Conservation (phyloP, 2,329 filamentous ascomycete species). For the Cladosporium oxysporum region DNA sequence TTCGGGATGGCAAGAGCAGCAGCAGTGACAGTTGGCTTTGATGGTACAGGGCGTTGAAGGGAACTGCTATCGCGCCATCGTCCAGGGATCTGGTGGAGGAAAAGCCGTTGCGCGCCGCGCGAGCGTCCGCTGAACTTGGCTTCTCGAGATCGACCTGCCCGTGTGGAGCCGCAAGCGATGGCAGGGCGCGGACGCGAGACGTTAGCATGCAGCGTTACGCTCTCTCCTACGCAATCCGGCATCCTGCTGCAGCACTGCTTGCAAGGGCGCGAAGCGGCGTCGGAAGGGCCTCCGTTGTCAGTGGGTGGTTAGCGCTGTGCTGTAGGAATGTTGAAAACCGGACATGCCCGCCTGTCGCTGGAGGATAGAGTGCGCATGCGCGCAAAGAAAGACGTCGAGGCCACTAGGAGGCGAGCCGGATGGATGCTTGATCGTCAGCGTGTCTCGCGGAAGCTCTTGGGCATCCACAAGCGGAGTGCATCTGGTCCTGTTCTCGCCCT, state of each 20-base stretch:
- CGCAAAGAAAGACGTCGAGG: background rate
- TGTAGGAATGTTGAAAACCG: background rate
- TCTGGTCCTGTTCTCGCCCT: background rate
- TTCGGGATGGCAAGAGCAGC: background rate
- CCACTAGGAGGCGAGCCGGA: conserved; percentile 9
- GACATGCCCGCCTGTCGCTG: conserved; percentile 5
- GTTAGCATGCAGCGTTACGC: conserved; percentile 3
- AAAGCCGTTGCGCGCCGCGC: conserved; percentile 19
- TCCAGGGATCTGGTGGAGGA: conserved; percentile 4
- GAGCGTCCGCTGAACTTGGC: conserved; percentile 5
- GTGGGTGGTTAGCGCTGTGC: background rate
- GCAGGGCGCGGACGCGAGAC: background rate
- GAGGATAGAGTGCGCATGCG: conserved; percentile 14
- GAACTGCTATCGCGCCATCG: conserved; percentile 15
- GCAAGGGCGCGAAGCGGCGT: background rate
- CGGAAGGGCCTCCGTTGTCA: background rate
- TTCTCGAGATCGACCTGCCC: conserved; percentile 14
- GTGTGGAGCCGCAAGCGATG: conserved; percentile 14
- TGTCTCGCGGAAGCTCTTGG: conserved; percentile 8
- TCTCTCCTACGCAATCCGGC: conserved; percentile 7
- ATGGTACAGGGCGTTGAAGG: conserved; percentile 4
- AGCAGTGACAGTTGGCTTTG: background rate
- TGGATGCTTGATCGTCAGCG: background rate
- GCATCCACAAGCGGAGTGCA: background rate
- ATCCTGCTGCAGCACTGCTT: background rate